Evolutionary conservation across 2,329 filamentous ascomycete genomes (phyloP).

Genomic region (Colletotrichum sp.): DNA sequence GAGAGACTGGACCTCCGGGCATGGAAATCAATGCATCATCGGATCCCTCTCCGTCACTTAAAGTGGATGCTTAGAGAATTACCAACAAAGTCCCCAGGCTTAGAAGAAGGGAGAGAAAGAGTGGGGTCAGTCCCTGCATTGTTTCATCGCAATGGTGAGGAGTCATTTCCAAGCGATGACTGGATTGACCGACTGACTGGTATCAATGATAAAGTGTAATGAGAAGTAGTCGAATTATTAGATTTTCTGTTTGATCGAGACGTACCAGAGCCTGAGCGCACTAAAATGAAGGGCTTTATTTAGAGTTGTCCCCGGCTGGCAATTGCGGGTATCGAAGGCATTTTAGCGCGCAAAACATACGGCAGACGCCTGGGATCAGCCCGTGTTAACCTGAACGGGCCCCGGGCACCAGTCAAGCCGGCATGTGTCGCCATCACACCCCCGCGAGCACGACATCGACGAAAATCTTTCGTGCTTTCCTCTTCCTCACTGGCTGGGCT

Average conservation of each 20-base stretch:
- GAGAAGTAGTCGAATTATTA: background rate
- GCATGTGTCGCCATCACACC: constrained; percentile 13
- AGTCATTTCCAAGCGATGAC: background rate
- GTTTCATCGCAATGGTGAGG: background rate
- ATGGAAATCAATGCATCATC: too few relatives aligned
- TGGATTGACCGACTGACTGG: background rate
- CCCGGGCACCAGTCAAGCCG: background rate
- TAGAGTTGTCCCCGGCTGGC: background rate
- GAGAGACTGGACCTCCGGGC: too few relatives aligned
- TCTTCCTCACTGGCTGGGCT: background rate
- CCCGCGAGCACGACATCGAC: constrained; percentile 15
- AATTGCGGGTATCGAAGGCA: background rate
- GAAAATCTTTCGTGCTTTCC: background rate
- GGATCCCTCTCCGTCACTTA: too few relatives aligned
- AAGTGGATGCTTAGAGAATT: background rate
- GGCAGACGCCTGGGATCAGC: background rate
- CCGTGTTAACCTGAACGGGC: background rate
- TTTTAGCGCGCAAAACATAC: background rate
- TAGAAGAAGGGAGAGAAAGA: too few relatives aligned
- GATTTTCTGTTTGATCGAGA: background rate
- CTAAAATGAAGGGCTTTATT: background rate
- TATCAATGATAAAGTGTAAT: background rate
- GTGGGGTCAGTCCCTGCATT: background rate
- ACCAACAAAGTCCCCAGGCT: background rate
- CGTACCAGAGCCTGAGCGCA: background rate